Base-by-base conservation (phyloP, 805 yeast species). In the Pichia scutulata region DNA sequence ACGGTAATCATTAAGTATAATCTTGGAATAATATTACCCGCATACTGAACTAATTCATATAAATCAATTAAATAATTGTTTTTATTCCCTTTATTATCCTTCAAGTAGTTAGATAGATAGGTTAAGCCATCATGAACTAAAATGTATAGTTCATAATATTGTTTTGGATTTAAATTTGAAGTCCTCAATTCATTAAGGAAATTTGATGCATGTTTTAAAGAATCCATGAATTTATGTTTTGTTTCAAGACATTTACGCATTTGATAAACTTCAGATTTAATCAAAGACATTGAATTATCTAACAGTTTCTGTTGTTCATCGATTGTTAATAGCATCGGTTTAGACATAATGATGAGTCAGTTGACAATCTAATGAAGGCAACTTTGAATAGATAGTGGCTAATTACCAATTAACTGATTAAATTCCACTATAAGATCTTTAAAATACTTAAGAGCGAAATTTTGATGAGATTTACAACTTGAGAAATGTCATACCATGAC, bases 1-100 rank as follows among this genome's bases (percentile, higher is more conserved):
- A 93, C 92, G 2, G 95, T 92, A 41, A 93, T 85, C 97, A 93
- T 89, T 68, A 93, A 73, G 64, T 93, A 93, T 50, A 93, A 71
- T 51, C 99, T 76, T 2, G 99, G 99, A 16, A 93, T 75, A 24
- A 93, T 86, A 63, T 89, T 92, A 1, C 97, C 95, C 1, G 96
- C 89, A 63, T 93, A 93, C 66, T 93, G 98, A 6, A 92, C 97
- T 64, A 90, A 73, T 60, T 92, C 98, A 64, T 93, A 93, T 48
- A 93, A 74, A 63, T 93, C 98, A 0, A 95, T 87, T 48, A 93
- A 69, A 62, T 85, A 88, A 59, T 81, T 81, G 48, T 76, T 74
- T n/a, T 42, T 42, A 13, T 23, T 12, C 2, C 24, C 23, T 16
- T 40, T 39, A 50, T 77, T 77, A 26, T 80, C 86, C 49, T 76